Conservation (phyloP, 352 stramenopile genomes). For the Globisporangium recalcitrans region DNA sequence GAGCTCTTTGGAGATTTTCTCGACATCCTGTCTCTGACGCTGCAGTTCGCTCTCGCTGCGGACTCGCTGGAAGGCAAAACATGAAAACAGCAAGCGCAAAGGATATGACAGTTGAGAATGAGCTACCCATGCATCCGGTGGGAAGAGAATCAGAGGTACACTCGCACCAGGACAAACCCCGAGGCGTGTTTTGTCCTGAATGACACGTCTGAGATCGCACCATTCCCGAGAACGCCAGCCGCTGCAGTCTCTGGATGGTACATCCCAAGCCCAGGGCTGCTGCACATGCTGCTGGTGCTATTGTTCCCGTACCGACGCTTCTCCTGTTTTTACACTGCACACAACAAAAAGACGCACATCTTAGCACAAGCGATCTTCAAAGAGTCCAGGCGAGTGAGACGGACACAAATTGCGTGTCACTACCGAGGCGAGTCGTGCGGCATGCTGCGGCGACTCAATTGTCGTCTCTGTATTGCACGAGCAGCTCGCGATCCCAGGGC, state of each 20-base stretch:
- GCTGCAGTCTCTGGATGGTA: slow-evolving; percentile 23
- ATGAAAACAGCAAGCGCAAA: background rate
- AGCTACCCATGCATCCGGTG: background rate
- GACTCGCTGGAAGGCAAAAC: slow-evolving; percentile 18
- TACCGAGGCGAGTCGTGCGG: background rate
- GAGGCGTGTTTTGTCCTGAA: slow-evolving; percentile 31
- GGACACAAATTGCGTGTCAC: background rate
- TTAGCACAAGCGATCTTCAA: background rate
- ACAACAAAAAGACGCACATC: background rate
- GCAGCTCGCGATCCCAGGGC: slow-evolving; percentile 12
- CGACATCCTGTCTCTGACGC: slow-evolving; percentile 22
- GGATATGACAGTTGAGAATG: background rate
- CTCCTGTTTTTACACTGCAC: background rate
- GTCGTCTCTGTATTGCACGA: background rate
- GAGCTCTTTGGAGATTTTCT: slow-evolving; percentile 43
- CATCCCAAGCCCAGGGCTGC: slow-evolving; percentile 10
- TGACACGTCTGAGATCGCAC: slow-evolving; percentile 18
- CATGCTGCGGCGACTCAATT: background rate
- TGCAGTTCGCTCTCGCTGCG: slow-evolving; percentile 35
- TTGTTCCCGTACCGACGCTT: background rate
- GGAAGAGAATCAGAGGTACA: background rate
- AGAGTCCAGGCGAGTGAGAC: background rate
- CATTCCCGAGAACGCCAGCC: slow-evolving; percentile 10
- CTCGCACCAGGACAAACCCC: slow-evolving; percentile 27
- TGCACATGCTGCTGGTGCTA: slow-evolving; percentile 1